Conservation (phyloP, 31 red algal species). For the Pterothamnion heteromorphum region DNA sequence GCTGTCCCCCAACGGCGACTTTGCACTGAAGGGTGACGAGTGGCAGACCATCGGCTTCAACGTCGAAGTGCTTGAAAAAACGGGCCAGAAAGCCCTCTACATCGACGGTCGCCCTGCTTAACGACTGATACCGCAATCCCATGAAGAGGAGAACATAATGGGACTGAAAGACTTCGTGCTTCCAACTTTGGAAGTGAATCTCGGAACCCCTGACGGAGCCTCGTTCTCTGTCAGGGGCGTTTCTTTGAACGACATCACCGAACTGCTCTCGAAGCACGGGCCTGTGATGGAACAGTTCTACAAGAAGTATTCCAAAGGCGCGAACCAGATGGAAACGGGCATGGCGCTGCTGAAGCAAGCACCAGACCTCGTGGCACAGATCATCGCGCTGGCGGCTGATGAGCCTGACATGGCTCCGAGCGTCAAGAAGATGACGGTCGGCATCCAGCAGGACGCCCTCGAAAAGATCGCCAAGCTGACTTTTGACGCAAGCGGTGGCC, state of each 20-base stretch:
- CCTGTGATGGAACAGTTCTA: no score
- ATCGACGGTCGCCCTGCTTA: no score
- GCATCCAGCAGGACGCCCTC: neutral
- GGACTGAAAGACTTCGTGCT: no score
- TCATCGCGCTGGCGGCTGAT: neutral
- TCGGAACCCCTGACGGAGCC: no score
- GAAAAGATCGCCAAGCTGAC: neutral
- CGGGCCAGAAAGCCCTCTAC: no score
- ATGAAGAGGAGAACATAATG: no score
- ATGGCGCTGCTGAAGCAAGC: neutral
- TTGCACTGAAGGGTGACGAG: neutral
- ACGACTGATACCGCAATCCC: no score
- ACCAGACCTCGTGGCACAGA: neutral
- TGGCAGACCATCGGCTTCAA: neutral
- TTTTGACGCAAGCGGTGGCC: neutral
- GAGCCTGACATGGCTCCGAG: neutral
- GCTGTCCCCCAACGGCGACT: neutral
- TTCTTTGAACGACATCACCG: no score
- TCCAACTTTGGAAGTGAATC: no score
- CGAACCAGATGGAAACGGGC: neutral
- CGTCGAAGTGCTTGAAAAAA: neutral
- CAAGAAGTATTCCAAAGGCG: neutral
- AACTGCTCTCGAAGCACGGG: no score
- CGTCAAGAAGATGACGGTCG: neutral
- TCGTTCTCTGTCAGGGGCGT: no score